Evolutionary conservation across 2,329 filamentous ascomycete genomes (phyloP).

Genomic region (Pseudocercospora ulei): DNA sequence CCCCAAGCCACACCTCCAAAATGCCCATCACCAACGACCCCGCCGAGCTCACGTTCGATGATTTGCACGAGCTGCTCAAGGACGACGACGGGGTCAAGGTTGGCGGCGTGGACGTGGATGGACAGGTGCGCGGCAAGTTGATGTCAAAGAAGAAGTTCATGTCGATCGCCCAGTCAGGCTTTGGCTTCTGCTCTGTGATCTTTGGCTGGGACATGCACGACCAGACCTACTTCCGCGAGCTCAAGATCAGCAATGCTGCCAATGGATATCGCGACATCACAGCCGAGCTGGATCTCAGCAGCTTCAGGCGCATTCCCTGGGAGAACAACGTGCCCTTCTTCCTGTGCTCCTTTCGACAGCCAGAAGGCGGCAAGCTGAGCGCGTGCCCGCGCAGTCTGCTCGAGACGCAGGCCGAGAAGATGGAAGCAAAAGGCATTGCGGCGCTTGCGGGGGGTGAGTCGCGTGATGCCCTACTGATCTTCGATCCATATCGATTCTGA

Average conservation of each 20-base stretch:
- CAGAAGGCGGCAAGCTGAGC: conserved; percentile 60
- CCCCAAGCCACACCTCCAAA: conserved; percentile 10
- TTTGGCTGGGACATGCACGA: conserved; percentile 99
- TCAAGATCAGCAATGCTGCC: conserved; percentile 77
- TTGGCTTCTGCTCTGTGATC: conserved; percentile 88
- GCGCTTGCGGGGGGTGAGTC: conserved; percentile 79
- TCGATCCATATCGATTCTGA: too few relatives aligned
- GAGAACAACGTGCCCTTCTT: conserved; percentile 80
- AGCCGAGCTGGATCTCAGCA: conserved; percentile 66
- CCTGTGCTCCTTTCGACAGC: conserved; percentile 71
- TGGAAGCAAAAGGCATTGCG: conserved; percentile 59
- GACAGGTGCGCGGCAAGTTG: conserved; percentile 77
- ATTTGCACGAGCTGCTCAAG: conserved; percentile 57
- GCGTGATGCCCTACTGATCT: neutral
- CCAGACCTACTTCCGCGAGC: conserved; percentile 73
- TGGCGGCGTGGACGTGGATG: conserved; percentile 78
- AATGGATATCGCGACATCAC: conserved; percentile 84
- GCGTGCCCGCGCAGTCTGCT: conserved; percentile 72
- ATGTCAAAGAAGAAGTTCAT: conserved; percentile 90
- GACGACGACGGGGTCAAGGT: conserved; percentile 74
- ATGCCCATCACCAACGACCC: conserved; percentile 34
- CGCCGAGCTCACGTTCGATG: conserved; percentile 49
- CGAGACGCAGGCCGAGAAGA: conserved; percentile 56
- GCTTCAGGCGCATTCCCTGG: conserved; percentile 80
- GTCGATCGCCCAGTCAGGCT: conserved; percentile 67